Percentiles rank a stretch among this genome's conserved stretches.
Conservation (phyloP, 2,329 filamentous ascomycete species). For the Trichoderma hamatum region DNA sequence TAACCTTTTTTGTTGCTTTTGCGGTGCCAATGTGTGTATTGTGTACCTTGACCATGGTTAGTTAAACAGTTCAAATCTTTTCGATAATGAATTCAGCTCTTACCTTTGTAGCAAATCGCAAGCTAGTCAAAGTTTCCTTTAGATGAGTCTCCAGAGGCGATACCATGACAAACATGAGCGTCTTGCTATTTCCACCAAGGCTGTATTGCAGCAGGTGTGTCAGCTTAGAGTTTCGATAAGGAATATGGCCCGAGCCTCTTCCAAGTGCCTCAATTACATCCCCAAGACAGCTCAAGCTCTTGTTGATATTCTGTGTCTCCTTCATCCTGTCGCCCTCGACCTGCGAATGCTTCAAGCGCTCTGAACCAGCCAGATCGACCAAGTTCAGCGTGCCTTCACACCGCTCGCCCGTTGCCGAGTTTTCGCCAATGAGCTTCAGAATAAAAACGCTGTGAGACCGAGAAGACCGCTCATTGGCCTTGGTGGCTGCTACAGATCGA, state of each 20-base stretch:
- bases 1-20: constrained; percentile 70
- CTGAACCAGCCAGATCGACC: constrained; percentile 92
- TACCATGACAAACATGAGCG: constrained; percentile 99
- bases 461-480: constrained; percentile 92
- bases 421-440: constrained; percentile 73
- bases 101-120: constrained; percentile 95
- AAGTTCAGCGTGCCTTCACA: constrained; percentile 94
- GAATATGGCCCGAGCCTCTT: constrained; percentile 79
- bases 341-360: constrained; percentile 83
- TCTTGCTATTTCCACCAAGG: constrained; percentile 92
- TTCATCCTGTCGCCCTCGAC: constrained; percentile 84
- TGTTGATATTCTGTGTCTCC: constrained; percentile 98
- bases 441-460: constrained; percentile 97
- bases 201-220: constrained; percentile 96
- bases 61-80: constrained; percentile 30
- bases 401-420: constrained; percentile 74
- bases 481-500: constrained; percentile 92
- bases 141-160: constrained; percentile 88
- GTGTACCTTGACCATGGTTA: constrained; percentile 59
- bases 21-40: constrained; percentile 93
- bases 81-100: constrained; percentile 27
- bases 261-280: constrained; percentile 96
- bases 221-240: constrained; percentile 95
- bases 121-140: constrained; percentile 88
- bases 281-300: constrained; percentile 85